These are phyloP conservation scores for Trichoderma sp. DNA, from an alignment of 2,329 filamentous ascomycete species.

Conservation along the genomic window DNA sequence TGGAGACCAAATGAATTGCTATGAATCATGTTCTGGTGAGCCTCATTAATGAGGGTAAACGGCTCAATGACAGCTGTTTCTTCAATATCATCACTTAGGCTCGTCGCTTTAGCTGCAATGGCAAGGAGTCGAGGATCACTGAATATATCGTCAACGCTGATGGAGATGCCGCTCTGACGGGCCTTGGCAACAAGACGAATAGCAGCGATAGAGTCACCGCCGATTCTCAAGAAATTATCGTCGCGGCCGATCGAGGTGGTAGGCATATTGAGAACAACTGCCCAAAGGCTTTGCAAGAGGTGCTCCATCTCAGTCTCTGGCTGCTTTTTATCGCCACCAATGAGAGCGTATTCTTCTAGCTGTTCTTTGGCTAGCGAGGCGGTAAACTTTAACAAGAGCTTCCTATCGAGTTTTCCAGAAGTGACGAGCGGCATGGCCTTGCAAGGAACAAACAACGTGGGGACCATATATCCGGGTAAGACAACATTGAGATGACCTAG, in stretches of 20 bases:
- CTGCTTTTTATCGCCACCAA: not conserved
- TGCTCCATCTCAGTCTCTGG: conserved; percentile 15
- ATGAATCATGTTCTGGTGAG: not conserved
- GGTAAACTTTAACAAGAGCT: not conserved
- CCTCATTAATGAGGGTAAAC: not conserved
- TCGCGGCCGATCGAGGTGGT: conserved; percentile 14
- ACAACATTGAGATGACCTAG: not conserved
- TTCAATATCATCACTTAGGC: not conserved
- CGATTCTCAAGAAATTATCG: conserved; percentile 23
- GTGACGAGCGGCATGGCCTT: conserved; percentile 16
- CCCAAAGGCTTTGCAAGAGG: conserved; percentile 15
- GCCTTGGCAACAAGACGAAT: conserved; percentile 12
- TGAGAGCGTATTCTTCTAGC: conserved; percentile 7
- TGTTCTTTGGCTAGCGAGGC: not conserved
- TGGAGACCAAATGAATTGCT: not conserved
- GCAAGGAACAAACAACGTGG: conserved; percentile 10
- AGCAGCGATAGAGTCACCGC: conserved; percentile 23
- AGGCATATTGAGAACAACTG: conserved; percentile 8
- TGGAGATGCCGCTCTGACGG: not conserved
- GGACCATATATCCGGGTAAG: conserved; percentile 18
- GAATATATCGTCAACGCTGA: conserved; percentile 14
- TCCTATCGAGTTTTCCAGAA: conserved; percentile 19
- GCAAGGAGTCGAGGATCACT: conserved; percentile 10
- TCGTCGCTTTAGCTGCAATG: not conserved
- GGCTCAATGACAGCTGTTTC: not conserved